Evolutionary conservation across 352 stramenopile species (phyloP), one percentile per base, ranked within the genome.

Genomic region (Pythium utonaiense): DNA sequence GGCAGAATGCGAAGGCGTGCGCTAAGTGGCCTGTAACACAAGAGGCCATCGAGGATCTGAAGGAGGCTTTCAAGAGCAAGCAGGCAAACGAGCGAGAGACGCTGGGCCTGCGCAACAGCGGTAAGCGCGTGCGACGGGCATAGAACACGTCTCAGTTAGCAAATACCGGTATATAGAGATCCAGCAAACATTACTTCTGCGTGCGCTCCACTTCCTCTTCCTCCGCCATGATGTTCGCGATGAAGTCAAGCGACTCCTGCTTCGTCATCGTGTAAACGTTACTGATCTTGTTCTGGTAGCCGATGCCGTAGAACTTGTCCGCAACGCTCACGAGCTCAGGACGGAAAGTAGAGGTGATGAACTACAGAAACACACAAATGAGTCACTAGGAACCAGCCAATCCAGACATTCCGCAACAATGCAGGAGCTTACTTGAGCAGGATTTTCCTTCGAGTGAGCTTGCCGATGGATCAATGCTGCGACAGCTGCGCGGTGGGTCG

Each of bases 291-390:
- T 99, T 99, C 72, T 99, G 96, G 75, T 99, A 96, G 55, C 90
- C 95, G 41, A 99, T 99, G 48, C 97, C 97, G 68, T 99, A 99
- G 69, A 96, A 99, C 41, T 95, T 93, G 73, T 98, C 96, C 0
- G 97, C 92, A 34, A 98, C 91, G 30, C 86, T 91, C 17, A 99
- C 96, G n/a, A 99, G 72, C 71, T 99, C 97, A 5, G 96, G 97
- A n/a, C 97, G 89, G 75, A 99, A 99, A 21, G 97, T 99, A 48
- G 95, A 99, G 12, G 96, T 99, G 74, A 99, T 99, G 71, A 99
- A 98, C 80, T 80, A 42, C n/a, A 50, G 5, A 54, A 4, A 52
- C 25, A 58, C 50, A 53, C n/a, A 19, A 56, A n/a, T 19, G 44
- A 21, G 42, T n/a, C n/a, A n/a, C n/a, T n/a, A n/a, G n/a, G n/a